Conservation (phyloP, 2,329 filamentous ascomycete genomes). For the Trichophyton verrucosum region DNA sequence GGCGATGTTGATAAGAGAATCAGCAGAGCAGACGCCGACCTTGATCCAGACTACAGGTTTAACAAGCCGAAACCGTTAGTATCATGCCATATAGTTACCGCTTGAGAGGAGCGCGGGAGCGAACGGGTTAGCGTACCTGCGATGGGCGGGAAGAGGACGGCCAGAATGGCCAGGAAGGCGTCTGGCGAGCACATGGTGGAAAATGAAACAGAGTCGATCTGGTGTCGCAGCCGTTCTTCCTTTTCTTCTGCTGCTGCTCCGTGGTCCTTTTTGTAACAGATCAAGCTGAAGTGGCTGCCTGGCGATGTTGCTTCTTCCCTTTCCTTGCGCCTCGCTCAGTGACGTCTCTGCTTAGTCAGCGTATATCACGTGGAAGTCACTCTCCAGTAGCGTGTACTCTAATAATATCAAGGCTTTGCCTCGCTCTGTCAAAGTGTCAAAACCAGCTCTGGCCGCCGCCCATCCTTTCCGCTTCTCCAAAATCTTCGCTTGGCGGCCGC, state of each 20-base stretch:
- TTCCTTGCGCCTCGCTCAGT: not conserved
- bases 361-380: not conserved
- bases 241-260: not conserved
- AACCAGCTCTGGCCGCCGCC: too few relatives aligned
- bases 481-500: too few relatives aligned
- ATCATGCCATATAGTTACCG: not conserved
- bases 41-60: constrained; percentile 76
- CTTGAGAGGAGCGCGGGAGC: not conserved
- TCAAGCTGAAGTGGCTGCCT: constrained; percentile 1
- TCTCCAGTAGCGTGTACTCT: too few relatives aligned
- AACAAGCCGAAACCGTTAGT: not conserved
- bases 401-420: too few relatives aligned
- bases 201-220: not conserved
- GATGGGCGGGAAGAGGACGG: constrained; percentile 49
- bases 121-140: constrained; percentile 34
- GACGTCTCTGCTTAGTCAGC: not conserved
- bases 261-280: not conserved
- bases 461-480: not conserved
- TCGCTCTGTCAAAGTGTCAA: too few relatives aligned
- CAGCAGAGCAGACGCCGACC: constrained; percentile 78
- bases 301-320: not conserved
- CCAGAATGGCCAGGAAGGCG: constrained; percentile 48
- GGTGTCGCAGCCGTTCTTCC: too few relatives aligned
- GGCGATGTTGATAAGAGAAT: constrained; percentile 89
- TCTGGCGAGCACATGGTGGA: constrained; percentile 46